Evolutionary conservation across 2,329 filamentous ascomycete genomes (phyloP).

Genomic region (Xylariaceae sp.): DNA sequence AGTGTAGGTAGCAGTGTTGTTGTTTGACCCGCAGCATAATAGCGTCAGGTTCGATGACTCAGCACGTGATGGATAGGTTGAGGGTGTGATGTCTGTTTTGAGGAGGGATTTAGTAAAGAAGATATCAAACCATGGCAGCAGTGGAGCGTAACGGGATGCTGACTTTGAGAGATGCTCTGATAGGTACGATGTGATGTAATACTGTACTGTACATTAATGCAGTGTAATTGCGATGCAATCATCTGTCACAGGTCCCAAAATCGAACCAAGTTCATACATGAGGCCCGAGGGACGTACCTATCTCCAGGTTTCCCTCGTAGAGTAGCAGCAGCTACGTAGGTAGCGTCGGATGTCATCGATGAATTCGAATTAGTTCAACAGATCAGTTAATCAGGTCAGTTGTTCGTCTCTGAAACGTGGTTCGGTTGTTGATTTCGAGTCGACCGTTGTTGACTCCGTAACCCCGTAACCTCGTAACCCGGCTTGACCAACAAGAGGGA

Average conservation of each 20-base stretch:
- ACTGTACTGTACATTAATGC: background rate
- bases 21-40: constrained; percentile 8
- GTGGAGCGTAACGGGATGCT: background rate
- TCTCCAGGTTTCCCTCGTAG: background rate
- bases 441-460: constrained; percentile 7
- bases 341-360: constrained; percentile 15
- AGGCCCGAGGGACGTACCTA: background rate
- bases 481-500: constrained; percentile 14
- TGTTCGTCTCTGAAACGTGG: constrained; percentile 5
- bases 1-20: constrained; percentile 6
- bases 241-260: background rate
- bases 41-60: constrained; percentile 2
- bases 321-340: background rate
- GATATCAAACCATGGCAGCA: background rate
- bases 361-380: constrained; percentile 14
- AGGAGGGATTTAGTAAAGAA: constrained; percentile 2
- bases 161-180: background rate
- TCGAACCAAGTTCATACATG: background rate
- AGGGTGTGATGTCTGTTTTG: background rate
- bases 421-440: constrained; percentile 8
- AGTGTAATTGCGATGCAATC: background rate
- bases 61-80: constrained; percentile 14
- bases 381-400: constrained; percentile 6
- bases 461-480: background rate
- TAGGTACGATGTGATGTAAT: background rate